Conservation (phyloP, 2,329 filamentous ascomycete genomes). For the Colletotrichum sp. region DNA sequence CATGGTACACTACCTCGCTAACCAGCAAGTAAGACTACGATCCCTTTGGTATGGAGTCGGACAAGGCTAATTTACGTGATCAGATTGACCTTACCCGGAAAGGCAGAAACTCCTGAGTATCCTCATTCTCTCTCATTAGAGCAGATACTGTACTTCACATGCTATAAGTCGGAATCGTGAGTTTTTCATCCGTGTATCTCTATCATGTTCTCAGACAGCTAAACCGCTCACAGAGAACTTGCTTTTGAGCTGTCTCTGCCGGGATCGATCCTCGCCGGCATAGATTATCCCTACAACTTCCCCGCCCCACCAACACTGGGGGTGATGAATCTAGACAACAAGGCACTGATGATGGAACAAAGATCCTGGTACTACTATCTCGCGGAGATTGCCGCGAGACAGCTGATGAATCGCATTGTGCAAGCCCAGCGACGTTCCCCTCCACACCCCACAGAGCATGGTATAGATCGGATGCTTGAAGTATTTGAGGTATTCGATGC, state of each 20-base stretch:
- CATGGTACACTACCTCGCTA: slow-evolving; percentile 16
- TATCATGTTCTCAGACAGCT: neutral
- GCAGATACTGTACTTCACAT: slow-evolving; percentile 20
- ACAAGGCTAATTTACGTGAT: neutral
- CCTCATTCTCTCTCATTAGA: slow-evolving; percentile 3
- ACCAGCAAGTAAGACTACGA: neutral
- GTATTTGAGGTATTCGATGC: slow-evolving; percentile 16
- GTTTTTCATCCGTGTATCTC: neutral
- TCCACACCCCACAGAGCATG: neutral
- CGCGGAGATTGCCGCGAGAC: slow-evolving; percentile 15
- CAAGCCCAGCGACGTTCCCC: neutral
- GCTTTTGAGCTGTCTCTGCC: slow-evolving; percentile 15
- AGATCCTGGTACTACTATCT: slow-evolving; percentile 22
- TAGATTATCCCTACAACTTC: slow-evolving; percentile 10
- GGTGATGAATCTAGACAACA: slow-evolving; percentile 1
- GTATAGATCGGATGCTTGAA: slow-evolving; percentile 19
- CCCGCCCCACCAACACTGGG: slow-evolving; percentile 5
- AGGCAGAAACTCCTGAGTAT: neutral
- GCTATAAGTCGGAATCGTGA: slow-evolving; percentile 19
- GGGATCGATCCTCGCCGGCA: slow-evolving; percentile 8
- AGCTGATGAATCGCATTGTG: slow-evolving; percentile 11
- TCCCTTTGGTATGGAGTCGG: no score
- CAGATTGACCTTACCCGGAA: neutral
- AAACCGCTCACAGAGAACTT: neutral
- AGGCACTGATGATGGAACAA: slow-evolving; percentile 11